Evolutionary conservation across 257 asterid genomes (phyloP).

Genomic region (Solanum infundibuliforme): DNA sequence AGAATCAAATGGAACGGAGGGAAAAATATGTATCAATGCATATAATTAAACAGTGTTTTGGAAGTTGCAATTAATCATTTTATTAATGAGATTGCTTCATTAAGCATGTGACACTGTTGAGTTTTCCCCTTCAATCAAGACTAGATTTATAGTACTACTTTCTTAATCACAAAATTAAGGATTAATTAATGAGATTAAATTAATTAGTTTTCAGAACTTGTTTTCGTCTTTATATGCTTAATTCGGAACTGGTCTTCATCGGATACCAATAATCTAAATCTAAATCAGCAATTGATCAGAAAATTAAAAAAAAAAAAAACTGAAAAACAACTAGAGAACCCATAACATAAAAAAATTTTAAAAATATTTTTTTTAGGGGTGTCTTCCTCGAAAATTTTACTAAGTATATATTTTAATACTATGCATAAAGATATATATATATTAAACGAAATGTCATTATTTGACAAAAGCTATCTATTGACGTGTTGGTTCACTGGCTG

Average conservation of each 20-base stretch:
- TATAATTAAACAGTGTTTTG: slow-evolving; percentile 11
- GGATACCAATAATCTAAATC: neutral
- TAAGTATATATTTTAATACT: too few relatives aligned
- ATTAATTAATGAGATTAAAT: neutral
- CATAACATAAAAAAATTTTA: neutral
- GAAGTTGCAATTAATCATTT: slow-evolving; percentile 3
- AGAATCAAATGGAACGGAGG: neutral
- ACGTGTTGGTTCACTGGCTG: too few relatives aligned
- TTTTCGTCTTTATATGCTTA: neutral
- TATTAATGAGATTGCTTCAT: neutral
- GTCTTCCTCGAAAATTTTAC: neutral
- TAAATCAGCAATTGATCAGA: neutral
- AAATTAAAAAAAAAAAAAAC: neutral
- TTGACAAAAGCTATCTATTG: too few relatives aligned
- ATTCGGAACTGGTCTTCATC: neutral
- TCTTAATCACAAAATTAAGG: neutral
- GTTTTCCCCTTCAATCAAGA: slow-evolving; percentile 3
- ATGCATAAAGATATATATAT: too few relatives aligned
- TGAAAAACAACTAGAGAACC: neutral
- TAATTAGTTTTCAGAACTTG: neutral
- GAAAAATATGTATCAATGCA: neutral
- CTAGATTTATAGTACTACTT: neutral
- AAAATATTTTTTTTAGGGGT: neutral
- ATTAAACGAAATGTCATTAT: too few relatives aligned
- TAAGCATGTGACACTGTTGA: slow-evolving; percentile 15